Percentiles rank a stretch among this genome's conserved stretches.
Evolutionary conservation across 2,329 filamentous ascomycete species (phyloP).

Genomic region (Trichocomaceae sp.): DNA sequence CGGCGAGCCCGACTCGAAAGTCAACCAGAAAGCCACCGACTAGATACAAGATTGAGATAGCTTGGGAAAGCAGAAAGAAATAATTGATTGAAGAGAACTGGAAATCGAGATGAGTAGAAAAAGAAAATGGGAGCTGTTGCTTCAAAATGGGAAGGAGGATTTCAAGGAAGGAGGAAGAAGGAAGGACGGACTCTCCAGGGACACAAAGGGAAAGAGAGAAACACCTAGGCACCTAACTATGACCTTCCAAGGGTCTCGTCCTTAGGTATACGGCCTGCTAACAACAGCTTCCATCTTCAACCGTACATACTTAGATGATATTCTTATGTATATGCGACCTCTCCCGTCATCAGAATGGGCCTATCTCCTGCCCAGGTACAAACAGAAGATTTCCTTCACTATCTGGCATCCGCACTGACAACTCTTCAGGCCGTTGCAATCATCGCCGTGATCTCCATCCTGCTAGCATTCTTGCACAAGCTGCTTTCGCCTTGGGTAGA

Average conservation of each 20-base stretch:
- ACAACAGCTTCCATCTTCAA: background rate
- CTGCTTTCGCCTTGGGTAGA: slow-evolving; percentile 11
- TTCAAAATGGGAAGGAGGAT: background rate
- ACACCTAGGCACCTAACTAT: background rate
- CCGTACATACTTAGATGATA: slow-evolving; percentile 4
- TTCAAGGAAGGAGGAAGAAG: background rate
- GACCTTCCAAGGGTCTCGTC: background rate
- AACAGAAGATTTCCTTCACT: background rate
- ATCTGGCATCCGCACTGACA: background rate
- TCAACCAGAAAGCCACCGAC: background rate
- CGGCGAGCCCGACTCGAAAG: slow-evolving; percentile 5
- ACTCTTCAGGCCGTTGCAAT: slow-evolving; percentile 6
- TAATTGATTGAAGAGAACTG: background rate
- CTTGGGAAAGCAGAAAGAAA: background rate
- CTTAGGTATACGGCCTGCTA: background rate
- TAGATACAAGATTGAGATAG: background rate
- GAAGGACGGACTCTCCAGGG: background rate
- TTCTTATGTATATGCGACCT: slow-evolving; percentile 6
- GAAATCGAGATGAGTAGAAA: background rate
- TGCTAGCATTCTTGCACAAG: slow-evolving; percentile 10
- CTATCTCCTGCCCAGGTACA: slow-evolving; percentile 10
- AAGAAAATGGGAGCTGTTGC: background rate
- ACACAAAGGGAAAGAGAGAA: background rate
- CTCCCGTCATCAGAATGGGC: slow-evolving; percentile 3
- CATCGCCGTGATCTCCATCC: slow-evolving; percentile 2